Conservation (phyloP, 495 filamentous ascomycete species). For the Xylaria sp. region DNA sequence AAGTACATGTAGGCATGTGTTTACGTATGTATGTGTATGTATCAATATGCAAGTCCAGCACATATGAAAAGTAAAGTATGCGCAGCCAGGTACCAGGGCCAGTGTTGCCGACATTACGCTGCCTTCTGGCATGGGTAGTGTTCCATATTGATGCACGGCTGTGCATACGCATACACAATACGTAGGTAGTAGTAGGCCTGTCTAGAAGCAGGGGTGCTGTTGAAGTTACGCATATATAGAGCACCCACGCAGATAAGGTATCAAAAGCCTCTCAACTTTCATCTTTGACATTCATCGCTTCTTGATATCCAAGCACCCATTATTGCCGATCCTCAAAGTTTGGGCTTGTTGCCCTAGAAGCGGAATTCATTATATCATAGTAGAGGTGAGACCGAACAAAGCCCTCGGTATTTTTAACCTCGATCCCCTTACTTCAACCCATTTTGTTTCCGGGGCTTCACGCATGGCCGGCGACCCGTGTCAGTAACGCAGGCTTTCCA, state of each 20-base stretch:
- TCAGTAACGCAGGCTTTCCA: constrained; percentile 3
- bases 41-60: no score
- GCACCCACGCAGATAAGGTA: not conserved
- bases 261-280: not conserved
- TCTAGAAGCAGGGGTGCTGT: not conserved
- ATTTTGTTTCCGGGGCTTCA: not conserved
- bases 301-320: no score
- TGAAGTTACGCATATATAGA: not conserved
- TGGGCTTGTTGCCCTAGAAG: not conserved
- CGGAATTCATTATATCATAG: not conserved
- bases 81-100: no score
- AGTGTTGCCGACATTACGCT: no score
- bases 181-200: no score
- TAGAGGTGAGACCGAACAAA: not conserved
- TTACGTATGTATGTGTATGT: no score
- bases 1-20: no score
- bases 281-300: no score
- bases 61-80: no score
- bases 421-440: not conserved
- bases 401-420: not conserved
- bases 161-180: not conserved
- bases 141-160: no score
- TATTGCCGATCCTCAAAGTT: not conserved
- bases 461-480: not conserved
- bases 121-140: no score